Conservation (phyloP, 2,329 filamentous ascomycete species). For the Seiridium cupressi region DNA sequence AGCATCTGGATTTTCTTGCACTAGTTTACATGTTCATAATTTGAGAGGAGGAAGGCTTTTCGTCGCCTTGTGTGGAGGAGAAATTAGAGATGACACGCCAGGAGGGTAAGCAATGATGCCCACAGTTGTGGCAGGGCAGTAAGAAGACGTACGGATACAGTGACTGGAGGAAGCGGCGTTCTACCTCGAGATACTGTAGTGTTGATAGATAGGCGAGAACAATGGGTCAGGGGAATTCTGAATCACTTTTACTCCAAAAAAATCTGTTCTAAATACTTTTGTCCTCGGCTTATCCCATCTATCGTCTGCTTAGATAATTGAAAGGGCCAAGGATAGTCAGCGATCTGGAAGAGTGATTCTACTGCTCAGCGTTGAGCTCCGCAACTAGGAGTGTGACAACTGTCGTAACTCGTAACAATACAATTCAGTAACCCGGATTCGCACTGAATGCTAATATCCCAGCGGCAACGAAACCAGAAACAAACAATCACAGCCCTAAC, state of each 20-base stretch:
- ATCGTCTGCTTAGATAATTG: no score
- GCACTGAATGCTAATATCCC: no score
- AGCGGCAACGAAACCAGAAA: no score
- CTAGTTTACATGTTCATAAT: constrained; percentile 6
- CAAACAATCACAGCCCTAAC: no score
- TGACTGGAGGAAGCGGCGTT: neutral
- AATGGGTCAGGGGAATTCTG: constrained; percentile 2
- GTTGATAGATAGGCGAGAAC: constrained; percentile 1
- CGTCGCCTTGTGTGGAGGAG: no score
- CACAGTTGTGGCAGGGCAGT: neutral
- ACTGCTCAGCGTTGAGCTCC: no score
- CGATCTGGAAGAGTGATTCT: no score
- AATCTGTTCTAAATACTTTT: neutral
- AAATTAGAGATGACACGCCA: no score
- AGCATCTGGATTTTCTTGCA: constrained; percentile 3
- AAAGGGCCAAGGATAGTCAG: no score
- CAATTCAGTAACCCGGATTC: no score
- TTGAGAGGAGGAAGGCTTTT: constrained; percentile 1
- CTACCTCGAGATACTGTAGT: neutral
- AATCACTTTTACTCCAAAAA: neutral
- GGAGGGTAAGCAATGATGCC: neutral
- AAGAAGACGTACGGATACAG: neutral
- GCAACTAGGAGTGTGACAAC: no score
- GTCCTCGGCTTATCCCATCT: neutral
- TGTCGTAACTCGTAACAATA: no score